Percentiles rank a stretch among this genome's conserved stretches.
Conservation (phyloP, 495 filamentous ascomycete species). For the Neurospora cerealis region DNA sequence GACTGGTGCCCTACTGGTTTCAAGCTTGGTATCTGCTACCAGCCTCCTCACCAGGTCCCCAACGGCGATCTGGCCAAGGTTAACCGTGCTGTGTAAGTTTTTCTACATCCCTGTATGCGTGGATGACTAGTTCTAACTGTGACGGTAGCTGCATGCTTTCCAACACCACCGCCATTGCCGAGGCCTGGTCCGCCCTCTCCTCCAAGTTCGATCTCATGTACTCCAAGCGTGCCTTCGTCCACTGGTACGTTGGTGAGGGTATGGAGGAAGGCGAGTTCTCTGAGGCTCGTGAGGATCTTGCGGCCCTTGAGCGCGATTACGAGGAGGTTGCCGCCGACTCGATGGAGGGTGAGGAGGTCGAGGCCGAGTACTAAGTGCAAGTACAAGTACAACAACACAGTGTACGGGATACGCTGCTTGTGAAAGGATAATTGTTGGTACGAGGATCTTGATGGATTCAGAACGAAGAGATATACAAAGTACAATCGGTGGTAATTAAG, state of each 20-base stretch:
- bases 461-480: background rate
- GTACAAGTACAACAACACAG: background rate
- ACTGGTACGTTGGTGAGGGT: conserved; percentile 99
- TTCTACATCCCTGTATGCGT: background rate
- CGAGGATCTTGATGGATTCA: background rate
- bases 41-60: conserved; percentile 88
- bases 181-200: conserved; percentile 95
- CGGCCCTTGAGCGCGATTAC: conserved; percentile 96
- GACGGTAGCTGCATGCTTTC: conserved; percentile 83
- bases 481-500: background rate
- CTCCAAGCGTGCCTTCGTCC: conserved; percentile 98
- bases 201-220: conserved; percentile 99
- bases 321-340: conserved; percentile 98
- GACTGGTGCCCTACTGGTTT: conserved; percentile 99
- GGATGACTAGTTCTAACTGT: conserved; percentile 14
- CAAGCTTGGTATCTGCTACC: conserved; percentile 99
- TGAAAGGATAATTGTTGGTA: background rate
- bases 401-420: background rate
- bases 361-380: conserved; percentile 81
- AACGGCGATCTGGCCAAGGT: conserved; percentile 96
- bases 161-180: conserved; percentile 97
- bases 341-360: conserved; percentile 75
- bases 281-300: conserved; percentile 95
- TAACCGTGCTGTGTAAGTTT: conserved; percentile 88
- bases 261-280: conserved; percentile 99